A percentile compares a stretch with the other conserved stretches of the same genome.
These are phyloP conservation scores for Peronospora destructor DNA, from an alignment of 352 stramenopile genomes.

Conservation along the genomic window DNA sequence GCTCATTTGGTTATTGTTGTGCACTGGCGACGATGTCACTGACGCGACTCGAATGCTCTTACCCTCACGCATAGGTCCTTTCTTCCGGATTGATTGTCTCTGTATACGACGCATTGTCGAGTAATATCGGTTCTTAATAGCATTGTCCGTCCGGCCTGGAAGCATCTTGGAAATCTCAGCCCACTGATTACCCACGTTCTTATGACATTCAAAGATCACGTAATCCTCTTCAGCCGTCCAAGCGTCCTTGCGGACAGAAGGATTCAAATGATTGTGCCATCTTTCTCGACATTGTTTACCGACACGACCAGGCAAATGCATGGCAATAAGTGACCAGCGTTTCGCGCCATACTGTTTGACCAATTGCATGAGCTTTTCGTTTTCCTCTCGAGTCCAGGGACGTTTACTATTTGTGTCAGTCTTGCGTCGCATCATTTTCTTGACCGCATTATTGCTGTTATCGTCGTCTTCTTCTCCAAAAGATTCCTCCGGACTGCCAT, in stretches of 20 bases:
- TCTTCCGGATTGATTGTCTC: constrained; percentile 82
- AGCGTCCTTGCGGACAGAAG: constrained; percentile 80
- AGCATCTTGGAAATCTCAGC: constrained; percentile 89
- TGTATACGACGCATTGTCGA: constrained; percentile 88
- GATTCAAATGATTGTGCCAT: constrained; percentile 88
- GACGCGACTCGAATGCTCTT: constrained; percentile 75
- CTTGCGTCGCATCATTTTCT: constrained; percentile 35
- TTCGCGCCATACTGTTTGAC: constrained; percentile 87
- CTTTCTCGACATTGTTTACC: constrained; percentile 86
- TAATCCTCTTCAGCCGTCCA: constrained; percentile 88
- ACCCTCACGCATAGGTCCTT: constrained; percentile 68
- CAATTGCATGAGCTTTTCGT: constrained; percentile 83
- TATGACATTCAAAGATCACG: constrained; percentile 87
- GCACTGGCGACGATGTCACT: constrained; percentile 38
- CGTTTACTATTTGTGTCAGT: constrained; percentile 82
- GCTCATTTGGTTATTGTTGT: constrained; percentile 15
- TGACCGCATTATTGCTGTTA: constrained; percentile 19
- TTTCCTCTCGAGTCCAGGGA: constrained; percentile 83
- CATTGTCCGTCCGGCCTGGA: constrained; percentile 84
- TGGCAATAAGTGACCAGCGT: constrained; percentile 85
- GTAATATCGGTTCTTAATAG: constrained; percentile 90
- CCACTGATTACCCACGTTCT: constrained; percentile 90
- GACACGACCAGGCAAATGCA: constrained; percentile 80
- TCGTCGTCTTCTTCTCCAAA: constrained; percentile 71
- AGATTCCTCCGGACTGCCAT: constrained; percentile 41